Evolutionary conservation across 306 rosid species (phyloP), one percentile per base, ranked within the genome.

Genomic region (Datisca glomerata): DNA sequence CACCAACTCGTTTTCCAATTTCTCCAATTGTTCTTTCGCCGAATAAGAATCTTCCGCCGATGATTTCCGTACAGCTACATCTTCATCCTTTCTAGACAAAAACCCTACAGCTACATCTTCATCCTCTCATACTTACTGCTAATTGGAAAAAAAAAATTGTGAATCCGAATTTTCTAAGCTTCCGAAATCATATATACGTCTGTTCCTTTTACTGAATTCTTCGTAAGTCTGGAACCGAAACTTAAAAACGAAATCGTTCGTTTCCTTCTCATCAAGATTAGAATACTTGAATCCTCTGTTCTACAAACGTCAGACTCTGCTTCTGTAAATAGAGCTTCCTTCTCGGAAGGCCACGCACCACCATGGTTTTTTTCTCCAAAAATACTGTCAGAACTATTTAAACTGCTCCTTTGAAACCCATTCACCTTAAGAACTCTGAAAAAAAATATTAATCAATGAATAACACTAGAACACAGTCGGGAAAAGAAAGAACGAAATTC

Each of bases 171-270:
- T 43, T 12, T 31, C 73, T 38, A 35, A 51, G 32, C 55, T 39
- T 10, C 45, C 69, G 43, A 52, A 65, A 41, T 43, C 58, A 25
- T 24, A 33, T 52, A 57, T 65, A 57, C 29, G 53, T 37, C 38
- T 13, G 6, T 9, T 10, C 16, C 51, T 45, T 53, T 45, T 63
- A 13, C 59, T 51, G 35, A 57, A 64, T 45, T 80, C 78, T 25
- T 80, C 86, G 3, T 65, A 68, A 4, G 52, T 75, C 56, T 70
- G 96, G 47, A 75, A 84, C 75, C 69, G 59, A 36, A 91, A 91
- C 54, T 68, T 78, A 55, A 91, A 91, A 13, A 61, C 81, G 22
- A 80, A 62, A 31, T 54, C 49, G 12, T 70, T 63, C n/a, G 34
- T 22, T 33, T 62, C 57, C 19, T 37, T 57, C 40, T 61, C 74